phyloP scores from a whole-genome alignment of 768 basidiomycete genomes.

The Auricularia sp. region DNA sequence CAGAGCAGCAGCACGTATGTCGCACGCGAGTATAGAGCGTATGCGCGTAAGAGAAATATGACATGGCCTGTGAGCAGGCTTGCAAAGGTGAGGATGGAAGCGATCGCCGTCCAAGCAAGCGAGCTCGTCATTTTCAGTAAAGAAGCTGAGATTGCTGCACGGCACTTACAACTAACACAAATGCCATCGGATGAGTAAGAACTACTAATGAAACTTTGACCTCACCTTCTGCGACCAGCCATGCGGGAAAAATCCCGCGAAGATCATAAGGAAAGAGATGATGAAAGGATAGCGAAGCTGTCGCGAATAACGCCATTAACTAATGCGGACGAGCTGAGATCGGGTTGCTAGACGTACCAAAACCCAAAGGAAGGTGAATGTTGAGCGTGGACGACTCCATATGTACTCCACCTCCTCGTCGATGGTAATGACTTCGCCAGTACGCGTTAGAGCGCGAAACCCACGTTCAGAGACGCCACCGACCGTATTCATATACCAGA shows the following conservation, averaged over 20 bases:
- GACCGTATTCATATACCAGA: too few species aligned
- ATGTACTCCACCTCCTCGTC: background rate
- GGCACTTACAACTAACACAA: background rate
- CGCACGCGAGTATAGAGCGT: background rate
- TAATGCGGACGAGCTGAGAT: background rate
- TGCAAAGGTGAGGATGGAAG: background rate
- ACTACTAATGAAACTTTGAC: background rate
- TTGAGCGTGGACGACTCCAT: background rate
- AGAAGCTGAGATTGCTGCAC: background rate
- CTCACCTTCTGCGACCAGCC: background rate
- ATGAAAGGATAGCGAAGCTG: background rate
- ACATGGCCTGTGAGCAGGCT: background rate
- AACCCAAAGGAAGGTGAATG: background rate
- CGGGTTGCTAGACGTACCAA: background rate
- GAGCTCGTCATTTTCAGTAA: background rate
- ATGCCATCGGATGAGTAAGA: background rate
- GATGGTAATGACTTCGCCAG: background rate
- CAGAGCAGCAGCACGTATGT: background rate
- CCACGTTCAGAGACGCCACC: too few species aligned
- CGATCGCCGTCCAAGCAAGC: background rate
- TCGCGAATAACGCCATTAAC: background rate
- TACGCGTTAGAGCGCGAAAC: too few species aligned
- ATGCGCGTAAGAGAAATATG: background rate
- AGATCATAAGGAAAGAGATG: background rate
- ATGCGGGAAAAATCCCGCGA: background rate